phyloP scores from a whole-genome alignment of 1,284 basidiomycete genomes.

The Psilocybe mexicana region DNA sequence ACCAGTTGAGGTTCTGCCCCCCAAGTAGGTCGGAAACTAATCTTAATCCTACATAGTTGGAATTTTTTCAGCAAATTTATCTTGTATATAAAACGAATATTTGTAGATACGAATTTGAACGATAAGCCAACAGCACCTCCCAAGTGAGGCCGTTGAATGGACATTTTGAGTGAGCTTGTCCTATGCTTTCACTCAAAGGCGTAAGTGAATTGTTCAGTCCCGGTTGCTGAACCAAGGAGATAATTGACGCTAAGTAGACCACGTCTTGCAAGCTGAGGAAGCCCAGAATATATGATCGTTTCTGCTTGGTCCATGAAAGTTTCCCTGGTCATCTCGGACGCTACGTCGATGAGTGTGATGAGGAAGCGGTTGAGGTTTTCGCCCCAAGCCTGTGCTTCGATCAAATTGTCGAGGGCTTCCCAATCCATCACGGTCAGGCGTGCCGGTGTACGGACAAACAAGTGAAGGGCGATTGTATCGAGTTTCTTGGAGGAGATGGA shows the following conservation, averaged over 20 bases:
- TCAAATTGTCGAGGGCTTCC: not conserved
- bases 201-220: too few species aligned
- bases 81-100: not conserved
- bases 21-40: not conserved
- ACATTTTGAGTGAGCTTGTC: too few species aligned
- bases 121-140: not conserved
- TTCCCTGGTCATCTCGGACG: not conserved
- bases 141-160: too few species aligned
- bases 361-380: not conserved
- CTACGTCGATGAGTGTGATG: not conserved
- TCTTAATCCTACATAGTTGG: too few species aligned
- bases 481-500: not conserved
- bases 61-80: not conserved
- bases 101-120: not conserved
- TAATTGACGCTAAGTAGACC: not conserved
- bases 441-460: not conserved
- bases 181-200: too few species aligned
- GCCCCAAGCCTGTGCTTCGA: not conserved
- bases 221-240: too few species aligned
- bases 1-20: conserved; percentile 12
- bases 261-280: not conserved
- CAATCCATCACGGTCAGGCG: not conserved
- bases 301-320: not conserved
- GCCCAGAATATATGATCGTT: not conserved
- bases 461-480: not conserved